phyloP scores from a whole-genome alignment of 192 early-diverging fungal genomes.

The Haplosporangium gracile region DNA sequence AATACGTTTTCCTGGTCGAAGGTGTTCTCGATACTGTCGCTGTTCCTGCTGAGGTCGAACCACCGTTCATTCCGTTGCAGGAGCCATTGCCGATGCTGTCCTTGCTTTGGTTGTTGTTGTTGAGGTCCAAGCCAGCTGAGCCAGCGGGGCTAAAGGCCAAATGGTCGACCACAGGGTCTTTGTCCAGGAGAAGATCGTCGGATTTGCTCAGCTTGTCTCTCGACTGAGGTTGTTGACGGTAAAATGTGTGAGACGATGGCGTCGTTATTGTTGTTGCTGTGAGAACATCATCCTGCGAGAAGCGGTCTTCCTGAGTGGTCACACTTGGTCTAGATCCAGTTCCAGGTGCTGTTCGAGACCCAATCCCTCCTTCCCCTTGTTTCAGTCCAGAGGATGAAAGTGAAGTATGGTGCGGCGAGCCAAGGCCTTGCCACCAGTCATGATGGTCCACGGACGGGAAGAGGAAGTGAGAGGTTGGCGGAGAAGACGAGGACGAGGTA shows the following conservation, averaged over 20 bases:
- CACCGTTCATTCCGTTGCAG: not conserved
- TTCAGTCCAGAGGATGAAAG: not conserved
- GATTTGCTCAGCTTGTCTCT: not conserved
- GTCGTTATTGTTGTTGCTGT: not conserved
- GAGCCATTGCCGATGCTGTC: not conserved
- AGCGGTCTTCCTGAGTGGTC: not conserved
- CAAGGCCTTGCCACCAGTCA: conserved; percentile 23
- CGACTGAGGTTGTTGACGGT: conserved; percentile 2
- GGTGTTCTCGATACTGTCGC: not conserved
- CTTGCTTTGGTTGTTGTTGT: not conserved
- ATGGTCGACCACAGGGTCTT: not conserved
- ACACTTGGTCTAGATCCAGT: conserved; percentile 1
- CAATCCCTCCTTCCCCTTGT: too few relatives aligned
- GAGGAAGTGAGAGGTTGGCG: conserved; percentile 5
- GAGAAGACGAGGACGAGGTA: conserved; percentile 8
- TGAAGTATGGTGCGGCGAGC: not conserved
- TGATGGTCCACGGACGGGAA: conserved; percentile 23
- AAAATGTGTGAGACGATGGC: conserved; percentile 8
- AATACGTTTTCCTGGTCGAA: not conserved
- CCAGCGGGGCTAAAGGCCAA: not conserved
- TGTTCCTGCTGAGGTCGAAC: conserved; percentile 15
- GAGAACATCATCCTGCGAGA: not conserved
- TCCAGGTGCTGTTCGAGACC: conserved; percentile 9
- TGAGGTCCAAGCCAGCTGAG: not conserved
- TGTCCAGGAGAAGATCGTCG: not conserved